phyloP scores from a whole-genome alignment of 1,284 basidiomycete species.

The Rhodotorula sp. region DNA sequence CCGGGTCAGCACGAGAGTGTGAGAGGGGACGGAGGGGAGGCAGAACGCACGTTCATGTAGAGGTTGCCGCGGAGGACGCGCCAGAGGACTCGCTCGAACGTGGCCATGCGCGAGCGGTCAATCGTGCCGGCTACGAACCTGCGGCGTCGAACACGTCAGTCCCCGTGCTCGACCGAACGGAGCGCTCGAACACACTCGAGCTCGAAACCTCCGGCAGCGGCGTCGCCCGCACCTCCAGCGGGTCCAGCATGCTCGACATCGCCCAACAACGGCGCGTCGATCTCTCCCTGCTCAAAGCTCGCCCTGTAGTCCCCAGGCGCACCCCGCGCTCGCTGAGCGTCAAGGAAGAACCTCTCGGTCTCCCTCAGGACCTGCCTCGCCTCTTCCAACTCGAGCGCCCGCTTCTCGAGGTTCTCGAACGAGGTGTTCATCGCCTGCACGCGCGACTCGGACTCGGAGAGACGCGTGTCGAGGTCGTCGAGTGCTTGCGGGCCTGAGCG shows the following conservation, averaged over 20 bases:
- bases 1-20: background rate
- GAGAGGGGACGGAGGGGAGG: no score
- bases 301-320: constrained; percentile 70
- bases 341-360: constrained; percentile 94
- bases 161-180: background rate
- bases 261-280: constrained; percentile 83
- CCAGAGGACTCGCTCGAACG: constrained; percentile 97
- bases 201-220: constrained; percentile 59
- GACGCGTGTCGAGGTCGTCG: constrained; percentile 85
- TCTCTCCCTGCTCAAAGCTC: constrained; percentile 76
- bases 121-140: constrained; percentile 96
- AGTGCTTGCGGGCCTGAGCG: constrained; percentile 88
- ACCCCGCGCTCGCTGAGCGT: constrained; percentile 53
- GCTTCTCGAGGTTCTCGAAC: constrained; percentile 83
- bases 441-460: constrained; percentile 83
- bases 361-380: constrained; percentile 89
- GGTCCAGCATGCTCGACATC: constrained; percentile 65
- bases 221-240: constrained; percentile 46
- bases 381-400: constrained; percentile 84
- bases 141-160: background rate
- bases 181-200: constrained; percentile 63
- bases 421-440: constrained; percentile 89
- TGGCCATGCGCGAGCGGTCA: constrained; percentile 84
- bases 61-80: constrained; percentile 95
- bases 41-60: constrained; percentile 88